Conservation (phyloP, 2,329 filamentous ascomycete species). For the Alternaria gaisen region DNA sequence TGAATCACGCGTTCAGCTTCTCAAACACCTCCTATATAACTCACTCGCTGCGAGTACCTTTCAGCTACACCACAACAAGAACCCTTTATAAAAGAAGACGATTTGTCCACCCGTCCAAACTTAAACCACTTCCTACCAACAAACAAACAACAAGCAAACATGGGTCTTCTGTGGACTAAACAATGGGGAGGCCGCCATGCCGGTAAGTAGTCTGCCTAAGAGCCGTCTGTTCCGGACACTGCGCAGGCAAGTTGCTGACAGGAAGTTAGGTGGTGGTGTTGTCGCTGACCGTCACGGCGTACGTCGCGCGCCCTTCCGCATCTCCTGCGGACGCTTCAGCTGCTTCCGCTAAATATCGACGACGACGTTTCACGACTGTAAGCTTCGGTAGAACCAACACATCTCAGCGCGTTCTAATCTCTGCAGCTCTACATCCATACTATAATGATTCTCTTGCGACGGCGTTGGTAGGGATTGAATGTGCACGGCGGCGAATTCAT, state of each 20-base stretch:
- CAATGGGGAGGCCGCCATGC: conserved; percentile 54
- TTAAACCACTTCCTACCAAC: conserved; percentile 1
- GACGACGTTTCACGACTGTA: conserved; percentile 40
- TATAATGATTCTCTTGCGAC: conserved; percentile 16
- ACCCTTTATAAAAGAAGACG: background rate
- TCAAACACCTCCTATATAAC: conserved; percentile 25
- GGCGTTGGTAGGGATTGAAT: conserved; percentile 22
- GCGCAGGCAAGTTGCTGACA: conserved; percentile 29
- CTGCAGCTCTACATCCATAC: background rate
- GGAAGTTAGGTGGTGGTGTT: conserved; percentile 57
- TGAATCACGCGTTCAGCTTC: conserved; percentile 23
- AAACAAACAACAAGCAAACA: conserved; percentile 34
- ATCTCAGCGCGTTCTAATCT: background rate
- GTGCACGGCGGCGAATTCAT: conserved; percentile 1
- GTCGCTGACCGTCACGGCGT: conserved; percentile 63
- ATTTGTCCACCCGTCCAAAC: conserved; percentile 3
- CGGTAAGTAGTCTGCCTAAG: conserved; percentile 41
- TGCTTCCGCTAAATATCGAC: conserved; percentile 60
- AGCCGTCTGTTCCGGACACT: conserved; percentile 14
- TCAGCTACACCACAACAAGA: conserved; percentile 9
- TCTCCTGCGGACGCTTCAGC: conserved; percentile 60
- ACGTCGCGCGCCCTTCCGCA: conserved; percentile 60
- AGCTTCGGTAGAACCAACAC: background rate
- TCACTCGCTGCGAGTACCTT: background rate
- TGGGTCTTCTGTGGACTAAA: conserved; percentile 60